Evolutionary conservation across 139 green algal species (phyloP), one percentile per base, ranked within the genome.

Genomic region (Edaphochlamys debaryana): DNA sequence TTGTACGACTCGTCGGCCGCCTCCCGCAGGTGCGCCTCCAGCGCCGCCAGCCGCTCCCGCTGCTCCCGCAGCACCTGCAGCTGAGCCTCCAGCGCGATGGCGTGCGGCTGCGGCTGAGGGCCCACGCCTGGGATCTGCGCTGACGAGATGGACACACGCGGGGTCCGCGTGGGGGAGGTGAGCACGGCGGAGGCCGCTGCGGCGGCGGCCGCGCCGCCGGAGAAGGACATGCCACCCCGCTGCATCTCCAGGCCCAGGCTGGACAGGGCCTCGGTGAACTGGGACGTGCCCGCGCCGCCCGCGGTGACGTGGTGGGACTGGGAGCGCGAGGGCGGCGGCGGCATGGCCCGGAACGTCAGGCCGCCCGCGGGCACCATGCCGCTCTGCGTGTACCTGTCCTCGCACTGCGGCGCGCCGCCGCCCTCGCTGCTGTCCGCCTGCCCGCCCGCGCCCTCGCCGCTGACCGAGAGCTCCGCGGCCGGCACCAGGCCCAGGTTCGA

Each of bases 401-500:
- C 70, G 54, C 72, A 52, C 30, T 30, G 52, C 52, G 36, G 15
- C 25, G 13, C 36, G 36, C 36, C 50, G 72, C 52, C 36, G 13
- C 22, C 71, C 32, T 66, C 52, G 50, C 50, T 23, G 22, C 34
- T 50, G 36, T 7, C 50, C 19, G 45, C 56, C 4, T 34, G 48
- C 52, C 52, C 54, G 50, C 71, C 71, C 32, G 40, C 19, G 34
- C 72, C 70, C 72, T 52, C 42, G 29, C 38, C 52, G n/a, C n/a
- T n/a, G n/a, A n/a, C n/a, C n/a, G n/a, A n/a, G n/a, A n/a, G n/a
- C 8, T 80, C 74, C 30, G 66, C 40, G 5, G 60, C 34, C 32
- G 77, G 77, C 45, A 74, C 64, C 32, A 83, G 62, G 3, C 64
- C 77, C 34, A 83, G 77, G 48, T 32, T 75, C 64, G 34, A 63